phyloP scores from a whole-genome alignment of 2,329 filamentous ascomycete genomes.

The Zasmidium angulare region DNA sequence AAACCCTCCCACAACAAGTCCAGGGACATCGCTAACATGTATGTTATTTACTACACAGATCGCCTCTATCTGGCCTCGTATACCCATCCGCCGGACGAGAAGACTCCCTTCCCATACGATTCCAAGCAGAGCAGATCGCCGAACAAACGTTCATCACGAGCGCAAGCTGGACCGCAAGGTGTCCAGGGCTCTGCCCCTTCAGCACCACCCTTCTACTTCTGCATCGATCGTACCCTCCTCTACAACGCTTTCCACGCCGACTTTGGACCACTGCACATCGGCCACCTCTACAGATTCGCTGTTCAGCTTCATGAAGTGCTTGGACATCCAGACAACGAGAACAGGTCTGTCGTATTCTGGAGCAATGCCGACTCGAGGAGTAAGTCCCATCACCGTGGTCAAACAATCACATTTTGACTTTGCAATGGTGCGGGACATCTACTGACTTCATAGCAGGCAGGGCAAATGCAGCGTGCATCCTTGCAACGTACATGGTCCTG shows the following conservation, averaged over 20 bases:
- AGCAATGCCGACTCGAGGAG: constrained; percentile 88
- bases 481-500: constrained; percentile 98
- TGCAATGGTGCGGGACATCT: constrained; percentile 11
- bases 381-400: constrained; percentile 57
- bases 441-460: constrained; percentile 59
- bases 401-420: neutral
- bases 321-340: constrained; percentile 85
- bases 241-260: constrained; percentile 99
- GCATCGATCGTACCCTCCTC: constrained; percentile 76
- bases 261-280: constrained; percentile 96
- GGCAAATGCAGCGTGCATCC: constrained; percentile 88
- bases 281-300: constrained; percentile 93
- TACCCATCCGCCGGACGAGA: constrained; percentile 72
- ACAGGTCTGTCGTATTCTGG: constrained; percentile 92
- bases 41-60: constrained; percentile 58
- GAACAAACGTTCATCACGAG: constrained; percentile 71
- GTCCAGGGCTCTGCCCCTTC: constrained; percentile 38
- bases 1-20: constrained; percentile 18
- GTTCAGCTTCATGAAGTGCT: constrained; percentile 94
- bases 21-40: constrained; percentile 28
- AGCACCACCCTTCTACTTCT: constrained; percentile 82
- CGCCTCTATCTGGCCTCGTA: constrained; percentile 94
- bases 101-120: constrained; percentile 85
- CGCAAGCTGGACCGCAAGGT: constrained; percentile 58
- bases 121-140: constrained; percentile 61